phyloP scores from a whole-genome alignment of 208 protist genomes.

The Giardia duodenalis region DNA sequence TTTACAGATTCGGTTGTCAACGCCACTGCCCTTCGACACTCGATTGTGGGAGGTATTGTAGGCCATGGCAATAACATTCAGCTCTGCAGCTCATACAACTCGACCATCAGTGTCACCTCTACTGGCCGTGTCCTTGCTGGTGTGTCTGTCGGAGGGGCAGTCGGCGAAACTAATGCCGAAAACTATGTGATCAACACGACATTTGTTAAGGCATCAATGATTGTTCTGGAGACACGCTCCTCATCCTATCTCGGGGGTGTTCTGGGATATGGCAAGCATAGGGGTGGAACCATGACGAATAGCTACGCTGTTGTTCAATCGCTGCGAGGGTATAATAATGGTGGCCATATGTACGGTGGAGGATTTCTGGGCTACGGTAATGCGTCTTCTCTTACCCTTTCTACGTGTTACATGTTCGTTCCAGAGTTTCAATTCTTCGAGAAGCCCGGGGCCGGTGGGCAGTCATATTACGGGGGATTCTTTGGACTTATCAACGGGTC shows the following conservation, averaged over 20 bases:
- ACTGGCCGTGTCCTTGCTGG: neutral
- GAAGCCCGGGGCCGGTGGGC: neutral
- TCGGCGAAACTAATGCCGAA: neutral
- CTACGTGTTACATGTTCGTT: neutral
- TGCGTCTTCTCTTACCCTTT: neutral
- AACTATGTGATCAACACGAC: neutral
- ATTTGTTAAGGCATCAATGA: neutral
- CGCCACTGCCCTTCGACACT: neutral
- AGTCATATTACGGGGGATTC: neutral
- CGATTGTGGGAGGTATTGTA: neutral
- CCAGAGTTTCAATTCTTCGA: neutral
- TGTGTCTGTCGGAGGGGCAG: neutral
- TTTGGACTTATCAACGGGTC: neutral
- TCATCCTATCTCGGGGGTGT: neutral
- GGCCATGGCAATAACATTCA: neutral
- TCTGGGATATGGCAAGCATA: neutral
- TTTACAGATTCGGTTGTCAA: neutral
- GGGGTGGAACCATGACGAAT: neutral
- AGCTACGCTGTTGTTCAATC: neutral
- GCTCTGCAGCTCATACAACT: neutral
- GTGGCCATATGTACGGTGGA: neutral
- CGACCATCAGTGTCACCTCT: neutral
- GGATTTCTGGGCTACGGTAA: neutral
- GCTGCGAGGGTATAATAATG: neutral
- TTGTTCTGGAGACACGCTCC: neutral